Evolutionary conservation across 2,329 filamentous ascomycete species (phyloP).

Genomic region (Periconia digitata): DNA sequence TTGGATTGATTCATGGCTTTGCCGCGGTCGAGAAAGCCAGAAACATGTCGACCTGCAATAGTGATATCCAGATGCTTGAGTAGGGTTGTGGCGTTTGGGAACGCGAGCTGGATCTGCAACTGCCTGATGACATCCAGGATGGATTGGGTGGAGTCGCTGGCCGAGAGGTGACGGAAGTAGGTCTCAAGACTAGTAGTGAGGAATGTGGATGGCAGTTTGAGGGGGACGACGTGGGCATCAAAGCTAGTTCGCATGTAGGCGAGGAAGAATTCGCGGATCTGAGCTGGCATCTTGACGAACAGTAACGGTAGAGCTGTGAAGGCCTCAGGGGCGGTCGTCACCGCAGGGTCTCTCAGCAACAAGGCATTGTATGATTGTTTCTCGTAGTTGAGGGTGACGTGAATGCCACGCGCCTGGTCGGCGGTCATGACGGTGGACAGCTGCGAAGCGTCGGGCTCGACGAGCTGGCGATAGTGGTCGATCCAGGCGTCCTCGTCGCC

Average conservation of each 20-base stretch:
- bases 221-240: conserved; percentile 50
- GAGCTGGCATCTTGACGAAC: conserved; percentile 53
- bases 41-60: conserved; percentile 45
- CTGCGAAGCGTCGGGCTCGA: conserved; percentile 36
- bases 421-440: conserved; percentile 15
- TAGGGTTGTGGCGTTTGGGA: conserved; percentile 27
- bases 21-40: conserved; percentile 36
- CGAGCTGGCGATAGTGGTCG: conserved; percentile 36
- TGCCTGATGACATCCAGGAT: conserved; percentile 35
- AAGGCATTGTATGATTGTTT: conserved; percentile 53
- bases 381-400: conserved; percentile 54
- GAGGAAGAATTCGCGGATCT: conserved; percentile 52
- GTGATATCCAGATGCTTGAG: conserved; percentile 49
- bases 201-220: conserved; percentile 49
- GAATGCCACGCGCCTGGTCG: conserved; percentile 46
- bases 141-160: conserved; percentile 27
- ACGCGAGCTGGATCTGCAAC: conserved; percentile 40
- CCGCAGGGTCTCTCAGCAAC: conserved; percentile 46
- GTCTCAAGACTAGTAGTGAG: conserved; percentile 49
- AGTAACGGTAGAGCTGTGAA: conserved; percentile 55
- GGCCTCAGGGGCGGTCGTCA: conserved; percentile 29
- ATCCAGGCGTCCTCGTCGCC: conserved; percentile 46
- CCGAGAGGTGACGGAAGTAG: conserved; percentile 63
- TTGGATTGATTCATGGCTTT: conserved; percentile 15
- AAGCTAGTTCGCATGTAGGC: conserved; percentile 54